Percentiles rank a stretch among this genome's conserved stretches.
Evolutionary conservation across 2,329 filamentous ascomycete genomes (phyloP).

Genomic region (Beauveria scarabaeidicola): DNA sequence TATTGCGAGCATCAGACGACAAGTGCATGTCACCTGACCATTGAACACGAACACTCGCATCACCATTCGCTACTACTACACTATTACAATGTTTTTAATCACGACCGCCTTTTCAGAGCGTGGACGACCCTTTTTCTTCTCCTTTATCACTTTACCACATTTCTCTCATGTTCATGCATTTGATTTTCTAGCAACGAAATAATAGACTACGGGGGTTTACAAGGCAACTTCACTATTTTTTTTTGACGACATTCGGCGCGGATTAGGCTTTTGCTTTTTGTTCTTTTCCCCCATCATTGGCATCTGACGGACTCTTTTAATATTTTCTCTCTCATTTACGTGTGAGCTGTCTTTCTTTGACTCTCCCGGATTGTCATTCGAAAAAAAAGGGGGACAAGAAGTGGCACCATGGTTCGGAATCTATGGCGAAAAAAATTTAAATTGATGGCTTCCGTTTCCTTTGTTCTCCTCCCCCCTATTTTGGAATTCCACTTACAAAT

Average conservation of each 20-base stretch:
- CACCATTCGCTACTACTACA: not conserved
- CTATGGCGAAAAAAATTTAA: not conserved
- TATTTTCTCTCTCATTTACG: not conserved
- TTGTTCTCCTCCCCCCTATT: not conserved
- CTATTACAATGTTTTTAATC: not conserved
- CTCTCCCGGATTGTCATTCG: no score
- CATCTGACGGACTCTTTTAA: not conserved
- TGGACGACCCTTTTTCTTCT: not conserved
- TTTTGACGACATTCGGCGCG: not conserved
- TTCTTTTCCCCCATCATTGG: not conserved
- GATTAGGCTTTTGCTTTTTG: not conserved
- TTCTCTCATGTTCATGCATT: not conserved
- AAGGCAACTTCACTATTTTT: not conserved
- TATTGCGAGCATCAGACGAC: not conserved
- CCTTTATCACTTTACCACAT: not conserved
- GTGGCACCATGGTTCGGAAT: not conserved
- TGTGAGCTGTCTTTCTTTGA: not conserved
- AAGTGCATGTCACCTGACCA: not conserved
- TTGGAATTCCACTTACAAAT: not conserved
- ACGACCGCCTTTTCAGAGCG: not conserved
- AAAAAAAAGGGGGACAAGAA: not conserved
- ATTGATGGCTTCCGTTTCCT: not conserved
- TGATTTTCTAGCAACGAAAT: constrained; percentile 3
- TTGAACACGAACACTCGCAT: not conserved
- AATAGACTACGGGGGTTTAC: not conserved